Evolutionary conservation across 139 green algal species (phyloP).

Genomic region (Desmodesmus armatus): DNA sequence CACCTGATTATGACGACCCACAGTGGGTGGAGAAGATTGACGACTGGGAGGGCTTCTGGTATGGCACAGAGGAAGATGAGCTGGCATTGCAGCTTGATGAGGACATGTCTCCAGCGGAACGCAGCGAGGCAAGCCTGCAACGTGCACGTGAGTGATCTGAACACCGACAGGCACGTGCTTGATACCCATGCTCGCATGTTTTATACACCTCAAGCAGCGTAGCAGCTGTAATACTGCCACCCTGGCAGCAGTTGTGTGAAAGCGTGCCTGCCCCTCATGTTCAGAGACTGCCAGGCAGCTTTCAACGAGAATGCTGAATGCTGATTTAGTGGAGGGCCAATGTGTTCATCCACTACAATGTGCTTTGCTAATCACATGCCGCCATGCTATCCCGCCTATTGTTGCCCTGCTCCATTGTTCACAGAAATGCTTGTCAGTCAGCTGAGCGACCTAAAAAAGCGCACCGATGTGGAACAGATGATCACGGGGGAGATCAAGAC

Average conservation of each 20-base stretch:
- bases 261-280: no score
- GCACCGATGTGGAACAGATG: conserved; percentile 27
- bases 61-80: conserved; percentile 2
- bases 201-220: neutral
- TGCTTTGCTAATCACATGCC: neutral
- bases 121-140: neutral
- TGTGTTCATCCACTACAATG: neutral
- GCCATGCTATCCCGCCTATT: neutral
- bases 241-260: no score
- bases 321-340: neutral
- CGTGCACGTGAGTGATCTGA: neutral
- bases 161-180: neutral
- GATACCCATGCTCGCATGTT: neutral
- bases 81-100: conserved; percentile 12
- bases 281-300: neutral
- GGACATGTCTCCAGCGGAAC: conserved; percentile 5
- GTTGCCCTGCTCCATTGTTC: neutral
- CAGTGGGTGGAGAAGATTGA: conserved; percentile 1
- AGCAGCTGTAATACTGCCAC: no score
- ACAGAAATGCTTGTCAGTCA: neutral
- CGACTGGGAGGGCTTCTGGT: conserved; percentile 45
- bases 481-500: neutral
- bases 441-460: conserved; percentile 16
- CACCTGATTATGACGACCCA: conserved; percentile 19
- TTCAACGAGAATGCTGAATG: neutral